Evolutionary conservation across 2,329 filamentous ascomycete species (phyloP).

Genomic region (Mycosphaerella sp.): DNA sequence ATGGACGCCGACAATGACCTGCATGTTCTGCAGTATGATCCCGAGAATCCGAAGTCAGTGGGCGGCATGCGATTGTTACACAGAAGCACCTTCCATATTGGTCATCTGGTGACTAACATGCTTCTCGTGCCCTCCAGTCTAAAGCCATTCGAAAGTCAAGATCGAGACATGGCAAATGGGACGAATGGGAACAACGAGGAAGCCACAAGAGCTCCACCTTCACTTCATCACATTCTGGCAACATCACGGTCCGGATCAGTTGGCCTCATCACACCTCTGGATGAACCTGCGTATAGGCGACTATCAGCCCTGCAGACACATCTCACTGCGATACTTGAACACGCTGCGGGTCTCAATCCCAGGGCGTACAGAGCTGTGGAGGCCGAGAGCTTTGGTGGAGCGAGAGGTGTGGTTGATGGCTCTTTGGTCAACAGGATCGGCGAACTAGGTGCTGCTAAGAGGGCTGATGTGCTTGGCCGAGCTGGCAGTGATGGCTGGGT

Average conservation of each 20-base stretch:
- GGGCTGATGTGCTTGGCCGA: conserved; percentile 65
- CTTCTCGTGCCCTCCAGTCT: conserved; percentile 65
- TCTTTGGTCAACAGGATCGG: conserved; percentile 66
- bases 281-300: conserved; percentile 75
- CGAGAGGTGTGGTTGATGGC: conserved; percentile 69
- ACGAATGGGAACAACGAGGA: conserved; percentile 27
- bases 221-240: conserved; percentile 55
- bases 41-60: conserved; percentile 89
- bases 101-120: conserved; percentile 68
- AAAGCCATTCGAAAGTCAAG: conserved; percentile 40
- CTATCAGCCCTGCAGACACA: conserved; percentile 76
- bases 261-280: conserved; percentile 67
- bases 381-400: conserved; percentile 41
- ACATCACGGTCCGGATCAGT: conserved; percentile 71
- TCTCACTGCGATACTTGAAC: conserved; percentile 66
- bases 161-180: conserved; percentile 17
- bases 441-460: conserved; percentile 64
- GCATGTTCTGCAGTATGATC: conserved; percentile 88
- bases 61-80: conserved; percentile 83
- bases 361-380: conserved; percentile 60
- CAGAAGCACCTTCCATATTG: conserved; percentile 79
- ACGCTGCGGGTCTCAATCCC: conserved; percentile 75
- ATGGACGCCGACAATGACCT: conserved; percentile 80
- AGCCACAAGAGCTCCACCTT: conserved; percentile 11
- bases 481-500: conserved; percentile 63